Evolutionary conservation across 345 rosid genomes (phyloP).

Genomic region (Eutrema heterophyllum): DNA sequence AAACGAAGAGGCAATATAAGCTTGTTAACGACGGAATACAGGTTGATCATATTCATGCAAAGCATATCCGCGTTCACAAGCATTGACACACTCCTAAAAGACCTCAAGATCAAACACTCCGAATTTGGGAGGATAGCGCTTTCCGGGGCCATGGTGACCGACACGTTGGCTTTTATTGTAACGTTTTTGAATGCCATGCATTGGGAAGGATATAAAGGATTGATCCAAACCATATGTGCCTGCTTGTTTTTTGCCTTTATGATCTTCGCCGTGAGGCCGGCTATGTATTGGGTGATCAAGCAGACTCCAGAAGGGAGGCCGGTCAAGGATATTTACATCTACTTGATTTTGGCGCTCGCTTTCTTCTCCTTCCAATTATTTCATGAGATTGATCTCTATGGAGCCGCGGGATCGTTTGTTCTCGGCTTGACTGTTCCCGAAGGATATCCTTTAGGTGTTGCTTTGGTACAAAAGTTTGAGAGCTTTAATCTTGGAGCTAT

Average conservation of each 20-base stretch:
- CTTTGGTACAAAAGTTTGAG: conserved; percentile 40
- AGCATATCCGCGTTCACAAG: conserved; percentile 41
- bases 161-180: conserved; percentile 16
- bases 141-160: conserved; percentile 34
- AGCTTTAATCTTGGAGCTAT: conserved; percentile 25
- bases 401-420: conserved; percentile 34
- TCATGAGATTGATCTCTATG: not conserved
- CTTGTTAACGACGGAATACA: not conserved
- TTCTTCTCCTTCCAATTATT: conserved; percentile 5
- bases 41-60: not conserved
- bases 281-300: conserved; percentile 31
- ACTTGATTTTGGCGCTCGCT: conserved; percentile 25
- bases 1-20: not conserved
- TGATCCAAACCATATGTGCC: not conserved
- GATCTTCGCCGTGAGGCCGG: conserved; percentile 3
- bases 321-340: conserved; percentile 26
- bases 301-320: conserved; percentile 38
- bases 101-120: conserved; percentile 45
- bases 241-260: not conserved
- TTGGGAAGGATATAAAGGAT: not conserved
- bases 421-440: conserved; percentile 38
- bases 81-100: conserved; percentile 39
- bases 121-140: conserved; percentile 49
- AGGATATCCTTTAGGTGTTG: conserved; percentile 47
- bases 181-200: conserved; percentile 1